These are phyloP conservation scores for Alternaria rosae DNA, from an alignment of 2,329 filamentous ascomycete species.

Conservation along the genomic window DNA sequence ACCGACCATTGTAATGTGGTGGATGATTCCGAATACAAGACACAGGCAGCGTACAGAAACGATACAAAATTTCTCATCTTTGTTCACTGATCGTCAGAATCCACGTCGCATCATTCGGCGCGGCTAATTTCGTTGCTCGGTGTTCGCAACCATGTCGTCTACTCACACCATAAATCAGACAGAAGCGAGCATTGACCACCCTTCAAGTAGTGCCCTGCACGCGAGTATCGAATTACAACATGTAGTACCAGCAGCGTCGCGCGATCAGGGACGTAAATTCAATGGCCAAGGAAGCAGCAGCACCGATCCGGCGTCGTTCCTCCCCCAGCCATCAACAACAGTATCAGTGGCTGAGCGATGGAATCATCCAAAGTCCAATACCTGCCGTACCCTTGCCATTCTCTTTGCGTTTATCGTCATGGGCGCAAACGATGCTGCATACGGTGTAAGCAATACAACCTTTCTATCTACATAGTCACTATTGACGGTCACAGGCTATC, in stretches of 20 bases:
- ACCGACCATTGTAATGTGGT: neutral
- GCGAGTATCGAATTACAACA: neutral
- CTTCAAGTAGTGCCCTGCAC: neutral
- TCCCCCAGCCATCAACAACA: slow-evolving; percentile 54
- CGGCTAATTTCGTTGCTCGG: neutral
- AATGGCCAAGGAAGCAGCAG: slow-evolving; percentile 10
- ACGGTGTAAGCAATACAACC: slow-evolving; percentile 59
- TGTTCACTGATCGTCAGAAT: neutral
- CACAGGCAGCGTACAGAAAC: neutral
- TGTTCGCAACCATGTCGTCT: slow-evolving; percentile 11
- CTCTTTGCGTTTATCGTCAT: slow-evolving; percentile 67
- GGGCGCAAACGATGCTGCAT: slow-evolving; percentile 71
- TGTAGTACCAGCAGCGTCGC: neutral
- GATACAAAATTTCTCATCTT: neutral
- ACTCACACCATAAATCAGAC: slow-evolving; percentile 16
- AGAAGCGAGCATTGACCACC: neutral
- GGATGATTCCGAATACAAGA: neutral
- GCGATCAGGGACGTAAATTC: neutral
- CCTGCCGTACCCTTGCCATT: slow-evolving; percentile 63
- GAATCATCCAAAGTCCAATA: slow-evolving; percentile 66
- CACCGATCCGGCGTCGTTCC: slow-evolving; percentile 40
- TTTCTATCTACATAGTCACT: neutral
- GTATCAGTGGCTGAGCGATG: slow-evolving; percentile 60
- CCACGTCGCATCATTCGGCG: neutral
- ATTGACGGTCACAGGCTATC: slow-evolving; percentile 8